Base-by-base conservation (phyloP, 2,329 filamentous ascomycete species). In the Fusarium piperis region DNA sequence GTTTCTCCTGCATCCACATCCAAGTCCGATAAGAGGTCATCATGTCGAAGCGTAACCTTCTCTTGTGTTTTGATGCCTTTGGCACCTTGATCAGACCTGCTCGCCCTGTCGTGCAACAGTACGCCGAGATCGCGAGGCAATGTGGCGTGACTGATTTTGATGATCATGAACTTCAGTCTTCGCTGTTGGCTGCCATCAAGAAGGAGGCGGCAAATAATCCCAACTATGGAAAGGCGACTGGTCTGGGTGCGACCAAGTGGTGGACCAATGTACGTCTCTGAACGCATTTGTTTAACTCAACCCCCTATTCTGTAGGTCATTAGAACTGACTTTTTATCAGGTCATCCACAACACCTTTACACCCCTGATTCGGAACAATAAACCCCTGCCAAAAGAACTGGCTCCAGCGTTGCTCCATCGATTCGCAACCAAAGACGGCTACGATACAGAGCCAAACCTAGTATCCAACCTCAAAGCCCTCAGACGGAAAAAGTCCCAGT, bases 31-130 rank as follows among this genome's bases (percentile, higher is more conserved):
- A 10, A 48, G 7, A 15, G 18, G 48, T 15, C 12, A 41, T 12
- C 28, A 74, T 87, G 88, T 66, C 62, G 26, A 75, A 52, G 3
- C 39, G 59, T 15, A 73, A 72, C 20, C 63, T 74, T 0, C 56
- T 74, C 0, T 8, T 74, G 12, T 75, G 72, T 9, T 74, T 74
- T 38, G 72, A 74, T 6, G 72, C 72, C 0, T 74, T 75, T 0
- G 72, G 72, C 1, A 74, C 72, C 0, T 9, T 74, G 0, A 71
- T 74, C 5, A 35, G 68, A 7, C 72, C 72, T 2, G n/a, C 60
- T 13, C 61, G 53, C 0, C 70, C 70, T 2, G 70, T 71, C 5
- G 60, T 63, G 1, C 62, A 59, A 4, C 72, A 74, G 38, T 74
- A 74, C 3, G 62, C 70, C 0, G 70, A 75, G 2, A 62, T 74